These are phyloP conservation scores for Lachnellula arida DNA, from an alignment of 2,329 filamentous ascomycete genomes.

Conservation along the genomic window DNA sequence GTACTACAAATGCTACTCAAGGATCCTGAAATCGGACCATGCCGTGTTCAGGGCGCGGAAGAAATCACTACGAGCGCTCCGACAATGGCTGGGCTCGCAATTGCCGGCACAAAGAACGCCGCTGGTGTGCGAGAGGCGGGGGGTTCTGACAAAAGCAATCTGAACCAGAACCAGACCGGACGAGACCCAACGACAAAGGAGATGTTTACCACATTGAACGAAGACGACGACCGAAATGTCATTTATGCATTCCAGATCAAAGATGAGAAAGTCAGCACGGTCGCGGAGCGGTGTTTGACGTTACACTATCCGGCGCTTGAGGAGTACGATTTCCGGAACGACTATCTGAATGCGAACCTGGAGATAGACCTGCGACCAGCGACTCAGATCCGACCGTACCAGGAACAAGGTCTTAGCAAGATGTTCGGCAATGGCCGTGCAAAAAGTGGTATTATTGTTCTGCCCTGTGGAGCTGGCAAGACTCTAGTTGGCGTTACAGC, in stretches of 20 bases:
- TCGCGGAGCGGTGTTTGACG: conserved; percentile 84
- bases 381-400: conserved; percentile 88
- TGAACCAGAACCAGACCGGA: conserved; percentile 45
- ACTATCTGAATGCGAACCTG: conserved; percentile 80
- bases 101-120: conserved; percentile 90
- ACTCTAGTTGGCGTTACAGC: conserved; percentile 96
- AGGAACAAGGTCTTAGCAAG: conserved; percentile 95
- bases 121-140: conserved; percentile 77
- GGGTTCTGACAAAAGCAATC: conserved; percentile 29
- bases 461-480: conserved; percentile 95
- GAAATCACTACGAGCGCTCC: conserved; percentile 80
- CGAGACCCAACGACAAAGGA: conserved; percentile 49
- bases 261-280: conserved; percentile 74
- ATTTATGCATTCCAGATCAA: conserved; percentile 92
- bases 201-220: conserved; percentile 67
- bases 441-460: conserved; percentile 93
- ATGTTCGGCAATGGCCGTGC: conserved; percentile 99
- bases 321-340: conserved; percentile 95
- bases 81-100: conserved; percentile 81
- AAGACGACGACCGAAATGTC: conserved; percentile 76
- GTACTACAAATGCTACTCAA: conserved; percentile 81
- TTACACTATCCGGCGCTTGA: conserved; percentile 85
- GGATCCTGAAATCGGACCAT: conserved; percentile 77
- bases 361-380: conserved; percentile 90
- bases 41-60: conserved; percentile 64